Evolutionary conservation across 108 stramenopile genomes (phyloP).

Genomic region (Cyclostephanos tholiformis): DNA sequence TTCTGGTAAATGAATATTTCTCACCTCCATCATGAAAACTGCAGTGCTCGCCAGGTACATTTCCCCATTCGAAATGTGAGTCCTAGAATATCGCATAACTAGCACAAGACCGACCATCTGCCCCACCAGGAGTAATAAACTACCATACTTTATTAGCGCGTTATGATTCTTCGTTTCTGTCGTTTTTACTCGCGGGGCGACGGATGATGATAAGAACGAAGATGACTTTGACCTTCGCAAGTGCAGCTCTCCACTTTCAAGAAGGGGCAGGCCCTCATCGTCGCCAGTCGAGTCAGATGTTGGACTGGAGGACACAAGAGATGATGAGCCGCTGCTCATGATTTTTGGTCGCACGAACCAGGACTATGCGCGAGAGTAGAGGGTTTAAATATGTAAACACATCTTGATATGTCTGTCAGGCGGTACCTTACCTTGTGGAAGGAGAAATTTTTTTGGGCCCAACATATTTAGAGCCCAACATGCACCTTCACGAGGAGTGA

Average conservation of each 20-base stretch:
- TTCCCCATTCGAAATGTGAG: slow-evolving; percentile 50
- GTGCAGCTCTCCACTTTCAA: slow-evolving; percentile 4
- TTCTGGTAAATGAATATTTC: background rate
- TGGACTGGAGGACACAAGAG: background rate
- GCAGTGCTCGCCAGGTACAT: slow-evolving; percentile 85
- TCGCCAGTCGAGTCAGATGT: background rate
- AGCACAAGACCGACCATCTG: slow-evolving; percentile 91
- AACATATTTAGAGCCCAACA: no score
- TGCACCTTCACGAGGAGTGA: no score
- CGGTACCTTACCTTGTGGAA: no score
- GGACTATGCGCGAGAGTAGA: no score
- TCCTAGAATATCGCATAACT: slow-evolving; percentile 79
- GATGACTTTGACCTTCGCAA: background rate
- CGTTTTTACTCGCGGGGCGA: background rate
- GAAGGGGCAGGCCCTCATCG: background rate
- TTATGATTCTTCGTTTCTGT: slow-evolving; percentile 10
- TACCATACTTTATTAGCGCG: slow-evolving; percentile 76
- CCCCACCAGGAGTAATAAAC: slow-evolving; percentile 77
- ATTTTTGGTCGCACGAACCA: background rate
- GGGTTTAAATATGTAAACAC: no score
- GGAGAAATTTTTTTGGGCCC: no score
- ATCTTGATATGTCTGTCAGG: no score
- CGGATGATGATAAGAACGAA: background rate
- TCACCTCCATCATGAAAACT: slow-evolving; percentile 83
- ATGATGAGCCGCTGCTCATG: background rate